Evolutionary conservation across 2,329 filamentous ascomycete genomes (phyloP).

Genomic region (Calonectria pseudoturangicola): DNA sequence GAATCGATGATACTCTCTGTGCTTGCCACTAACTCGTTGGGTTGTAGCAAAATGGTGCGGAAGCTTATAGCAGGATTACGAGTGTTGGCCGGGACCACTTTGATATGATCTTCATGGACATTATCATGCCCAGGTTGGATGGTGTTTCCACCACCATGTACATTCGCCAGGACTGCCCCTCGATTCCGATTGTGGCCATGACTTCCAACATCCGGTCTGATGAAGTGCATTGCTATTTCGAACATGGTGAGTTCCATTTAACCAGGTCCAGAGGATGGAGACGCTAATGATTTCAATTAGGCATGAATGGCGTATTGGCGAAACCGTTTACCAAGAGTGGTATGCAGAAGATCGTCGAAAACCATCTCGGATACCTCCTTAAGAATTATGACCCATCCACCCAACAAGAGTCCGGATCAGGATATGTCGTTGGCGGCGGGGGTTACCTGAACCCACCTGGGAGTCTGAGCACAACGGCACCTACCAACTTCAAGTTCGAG

Average conservation of each 20-base stretch:
- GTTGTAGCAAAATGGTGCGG: slow-evolving; percentile 81
- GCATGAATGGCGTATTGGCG: slow-evolving; percentile 97
- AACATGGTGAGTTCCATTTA: slow-evolving; percentile 82
- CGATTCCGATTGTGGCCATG: slow-evolving; percentile 96
- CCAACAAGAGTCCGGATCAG: slow-evolving; percentile 63
- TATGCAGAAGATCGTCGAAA: slow-evolving; percentile 89
- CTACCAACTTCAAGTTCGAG: slow-evolving; percentile 68
- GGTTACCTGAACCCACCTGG: slow-evolving; percentile 60
- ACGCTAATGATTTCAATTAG: slow-evolving; percentile 66
- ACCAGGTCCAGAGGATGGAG: slow-evolving; percentile 37
- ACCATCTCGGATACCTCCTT: slow-evolving; percentile 89
- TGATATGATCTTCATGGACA: slow-evolving; percentile 89
- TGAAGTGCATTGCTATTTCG: slow-evolving; percentile 97
- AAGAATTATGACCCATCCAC: slow-evolving; percentile 73
- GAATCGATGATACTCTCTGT: not conserved
- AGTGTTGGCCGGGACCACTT: slow-evolving; percentile 68
- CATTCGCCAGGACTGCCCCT: slow-evolving; percentile 89
- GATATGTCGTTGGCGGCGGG: slow-evolving; percentile 59
- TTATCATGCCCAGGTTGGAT: slow-evolving; percentile 98
- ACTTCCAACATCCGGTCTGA: slow-evolving; percentile 98
- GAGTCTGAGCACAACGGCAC: slow-evolving; percentile 50
- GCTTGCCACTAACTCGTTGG: slow-evolving; percentile 41
- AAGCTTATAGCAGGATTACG: slow-evolving; percentile 91
- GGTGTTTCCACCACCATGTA: slow-evolving; percentile 96
- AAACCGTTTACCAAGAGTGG: slow-evolving; percentile 96